phyloP scores from a whole-genome alignment of 768 basidiomycete genomes.

The Tephrocybe rancida region DNA sequence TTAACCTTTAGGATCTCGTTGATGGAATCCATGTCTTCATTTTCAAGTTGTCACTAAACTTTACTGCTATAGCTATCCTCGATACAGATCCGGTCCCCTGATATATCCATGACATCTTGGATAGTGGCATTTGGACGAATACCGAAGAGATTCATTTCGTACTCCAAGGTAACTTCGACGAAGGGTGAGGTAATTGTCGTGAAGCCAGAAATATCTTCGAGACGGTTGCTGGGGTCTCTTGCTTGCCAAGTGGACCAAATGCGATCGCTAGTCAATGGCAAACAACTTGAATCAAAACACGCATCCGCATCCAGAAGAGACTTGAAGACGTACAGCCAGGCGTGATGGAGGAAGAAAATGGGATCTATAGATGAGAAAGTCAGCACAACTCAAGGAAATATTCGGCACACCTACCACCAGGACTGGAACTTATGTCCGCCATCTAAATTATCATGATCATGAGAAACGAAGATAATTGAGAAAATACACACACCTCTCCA shows the following conservation, averaged over 20 bases:
- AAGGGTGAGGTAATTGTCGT: background rate
- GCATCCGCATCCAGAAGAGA: background rate
- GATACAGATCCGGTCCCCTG: background rate
- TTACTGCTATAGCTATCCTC: background rate
- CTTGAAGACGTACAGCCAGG: background rate
- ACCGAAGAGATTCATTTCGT: background rate
- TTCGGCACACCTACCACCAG: background rate
- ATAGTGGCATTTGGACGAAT: background rate
- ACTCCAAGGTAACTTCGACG: background rate
- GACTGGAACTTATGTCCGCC: background rate
- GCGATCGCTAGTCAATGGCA: background rate
- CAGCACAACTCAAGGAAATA: background rate
- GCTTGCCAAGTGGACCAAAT: slow-evolving; percentile 9
- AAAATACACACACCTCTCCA: too few species aligned
- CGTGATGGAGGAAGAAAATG: slow-evolving; percentile 7
- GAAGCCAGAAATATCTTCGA: slow-evolving; percentile 1
- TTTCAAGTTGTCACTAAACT: too few species aligned
- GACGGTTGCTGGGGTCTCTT: background rate
- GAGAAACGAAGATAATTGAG: too few species aligned
- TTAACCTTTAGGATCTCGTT: too few species aligned
- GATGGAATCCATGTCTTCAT: too few species aligned
- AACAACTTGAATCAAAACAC: background rate
- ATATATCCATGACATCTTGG: background rate
- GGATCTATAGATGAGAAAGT: background rate
- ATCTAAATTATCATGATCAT: background rate